Evolutionary conservation across 495 filamentous ascomycete genomes (phyloP).

Genomic region (Lepidopterella palustris): DNA sequence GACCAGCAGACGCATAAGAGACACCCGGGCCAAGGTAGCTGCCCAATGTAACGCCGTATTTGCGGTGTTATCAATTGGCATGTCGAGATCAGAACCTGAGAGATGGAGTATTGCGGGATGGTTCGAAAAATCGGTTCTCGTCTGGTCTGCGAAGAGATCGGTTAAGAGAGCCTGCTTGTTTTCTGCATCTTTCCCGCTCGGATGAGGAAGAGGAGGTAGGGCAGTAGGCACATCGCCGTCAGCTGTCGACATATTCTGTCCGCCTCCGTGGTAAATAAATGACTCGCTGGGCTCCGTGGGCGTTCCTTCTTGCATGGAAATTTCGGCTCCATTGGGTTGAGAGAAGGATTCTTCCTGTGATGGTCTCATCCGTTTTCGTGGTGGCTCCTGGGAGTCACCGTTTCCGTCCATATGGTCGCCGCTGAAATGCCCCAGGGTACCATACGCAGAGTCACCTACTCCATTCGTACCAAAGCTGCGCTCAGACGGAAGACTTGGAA

Average conservation of each 20-base stretch:
- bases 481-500: conserved; percentile 57
- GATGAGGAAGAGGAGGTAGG: conserved; percentile 62
- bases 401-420: conserved; percentile 20
- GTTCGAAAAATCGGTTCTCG: conserved; percentile 54
- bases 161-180: conserved; percentile 73
- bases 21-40: conserved; percentile 82
- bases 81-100: conserved; percentile 76
- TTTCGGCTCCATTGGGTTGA: conserved; percentile 35
- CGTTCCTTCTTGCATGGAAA: conserved; percentile 54
- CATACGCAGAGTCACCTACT: conserved; percentile 50
- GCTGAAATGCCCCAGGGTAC: conserved; percentile 34
- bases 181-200: conserved; percentile 58
- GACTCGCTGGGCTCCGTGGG: conserved; percentile 85
- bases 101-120: conserved; percentile 63
- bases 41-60: conserved; percentile 96
- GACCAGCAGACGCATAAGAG: conserved; percentile 72
- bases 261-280: conserved; percentile 63
- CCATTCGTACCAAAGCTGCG: conserved; percentile 52
- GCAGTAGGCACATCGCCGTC: conserved; percentile 50
- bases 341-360: conserved; percentile 42
- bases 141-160: conserved; percentile 76
- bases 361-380: conserved; percentile 69
- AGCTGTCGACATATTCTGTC: conserved; percentile 45
- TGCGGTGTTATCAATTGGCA: conserved; percentile 76
- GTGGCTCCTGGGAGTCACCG: conserved; percentile 62